Conservation (phyloP, 23 red algal genomes). For the Chondrus crispus region DNA sequence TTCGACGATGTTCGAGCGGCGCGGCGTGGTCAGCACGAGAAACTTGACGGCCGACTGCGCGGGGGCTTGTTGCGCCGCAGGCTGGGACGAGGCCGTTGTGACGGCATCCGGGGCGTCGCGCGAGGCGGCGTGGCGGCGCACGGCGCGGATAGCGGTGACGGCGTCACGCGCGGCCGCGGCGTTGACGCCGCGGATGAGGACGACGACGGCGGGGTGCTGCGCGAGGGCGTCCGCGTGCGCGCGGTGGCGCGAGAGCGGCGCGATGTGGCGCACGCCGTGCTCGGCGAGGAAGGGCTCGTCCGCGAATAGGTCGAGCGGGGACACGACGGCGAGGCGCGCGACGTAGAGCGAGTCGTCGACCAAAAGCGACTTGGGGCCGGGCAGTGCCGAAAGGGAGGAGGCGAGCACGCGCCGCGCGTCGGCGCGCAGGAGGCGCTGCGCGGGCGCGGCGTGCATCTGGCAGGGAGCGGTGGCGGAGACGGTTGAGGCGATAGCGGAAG, state of each 20-base stretch:
- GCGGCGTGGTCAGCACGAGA: slow-evolving; percentile 53
- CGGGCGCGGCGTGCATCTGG: slow-evolving; percentile 21
- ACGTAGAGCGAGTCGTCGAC: slow-evolving; percentile 40
- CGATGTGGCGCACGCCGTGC: slow-evolving; percentile 39
- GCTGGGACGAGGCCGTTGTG: background rate
- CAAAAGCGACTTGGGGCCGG: slow-evolving; percentile 53
- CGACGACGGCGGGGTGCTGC: slow-evolving; percentile 15
- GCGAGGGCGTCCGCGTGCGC: background rate
- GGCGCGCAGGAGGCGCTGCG: slow-evolving; percentile 37
- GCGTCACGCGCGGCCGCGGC: slow-evolving; percentile 31
- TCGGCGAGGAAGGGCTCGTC: slow-evolving; percentile 48
- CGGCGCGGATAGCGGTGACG: background rate
- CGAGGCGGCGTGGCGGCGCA: background rate
- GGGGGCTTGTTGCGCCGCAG: background rate
- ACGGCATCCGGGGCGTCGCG: background rate
- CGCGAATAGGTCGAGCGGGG: slow-evolving; percentile 62
- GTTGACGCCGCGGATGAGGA: slow-evolving; percentile 44
- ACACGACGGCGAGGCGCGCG: slow-evolving; percentile 20
- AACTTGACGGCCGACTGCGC: background rate
- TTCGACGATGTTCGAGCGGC: slow-evolving; percentile 42
- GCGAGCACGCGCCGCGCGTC: slow-evolving; percentile 51
- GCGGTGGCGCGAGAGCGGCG: background rate
- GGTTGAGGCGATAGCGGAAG: background rate
- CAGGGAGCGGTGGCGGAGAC: background rate
- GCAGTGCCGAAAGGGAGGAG: slow-evolving; percentile 7